These are phyloP conservation scores for Podila horticola DNA, from an alignment of 192 early-diverging fungal genomes.

Conservation along the genomic window DNA sequence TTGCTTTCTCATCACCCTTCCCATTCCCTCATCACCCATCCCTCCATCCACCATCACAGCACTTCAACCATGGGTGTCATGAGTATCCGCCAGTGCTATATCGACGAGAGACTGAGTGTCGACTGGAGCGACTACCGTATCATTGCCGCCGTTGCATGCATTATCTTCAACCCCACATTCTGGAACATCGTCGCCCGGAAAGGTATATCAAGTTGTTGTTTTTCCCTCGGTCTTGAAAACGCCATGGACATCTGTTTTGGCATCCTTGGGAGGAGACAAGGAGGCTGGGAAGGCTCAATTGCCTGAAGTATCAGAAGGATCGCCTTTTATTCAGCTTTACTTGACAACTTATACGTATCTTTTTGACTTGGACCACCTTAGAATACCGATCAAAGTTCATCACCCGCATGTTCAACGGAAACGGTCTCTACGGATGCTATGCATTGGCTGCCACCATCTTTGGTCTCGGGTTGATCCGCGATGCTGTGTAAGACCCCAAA, in stretches of 20 bases:
- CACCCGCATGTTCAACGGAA: conserved; percentile 75
- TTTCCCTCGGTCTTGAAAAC: neutral
- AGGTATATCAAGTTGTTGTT: conserved; percentile 56
- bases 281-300: too few relatives aligned
- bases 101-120: conserved; percentile 40
- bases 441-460: conserved; percentile 86
- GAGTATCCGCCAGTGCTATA: conserved; percentile 35
- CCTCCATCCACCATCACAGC: neutral
- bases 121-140: conserved; percentile 74
- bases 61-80: conserved; percentile 9
- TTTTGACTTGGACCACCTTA: conserved; percentile 8
- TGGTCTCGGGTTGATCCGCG: conserved; percentile 81
- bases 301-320: too few relatives aligned
- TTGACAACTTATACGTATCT: neutral
- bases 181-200: conserved; percentile 92
- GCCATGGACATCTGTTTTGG: too few relatives aligned
- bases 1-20: conserved; percentile 3
- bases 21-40: neutral
- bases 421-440: conserved; percentile 79
- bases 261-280: too few relatives aligned
- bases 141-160: conserved; percentile 73
- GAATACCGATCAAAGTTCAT: conserved; percentile 83
- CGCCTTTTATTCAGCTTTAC: neutral
- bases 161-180: conserved; percentile 87
- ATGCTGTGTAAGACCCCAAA: conserved; percentile 66